Conservation (phyloP, 805 yeast species). For the Metschnikowia sp. region DNA sequence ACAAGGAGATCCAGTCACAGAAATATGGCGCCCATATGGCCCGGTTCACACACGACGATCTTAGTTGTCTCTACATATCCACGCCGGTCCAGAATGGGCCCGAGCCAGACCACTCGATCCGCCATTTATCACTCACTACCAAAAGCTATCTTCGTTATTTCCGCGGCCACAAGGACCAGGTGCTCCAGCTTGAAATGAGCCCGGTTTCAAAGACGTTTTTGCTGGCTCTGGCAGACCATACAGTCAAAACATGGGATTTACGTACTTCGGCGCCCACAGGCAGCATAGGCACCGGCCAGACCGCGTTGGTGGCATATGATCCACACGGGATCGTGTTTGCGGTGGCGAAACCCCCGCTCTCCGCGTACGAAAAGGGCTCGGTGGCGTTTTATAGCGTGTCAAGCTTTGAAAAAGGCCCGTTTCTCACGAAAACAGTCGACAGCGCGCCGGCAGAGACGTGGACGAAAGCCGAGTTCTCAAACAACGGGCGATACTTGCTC, state of each 20-base stretch:
- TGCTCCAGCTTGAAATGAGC: slow-evolving; percentile 66
- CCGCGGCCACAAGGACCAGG: slow-evolving; percentile 79
- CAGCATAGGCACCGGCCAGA: slow-evolving; percentile 46
- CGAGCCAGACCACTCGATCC: slow-evolving; percentile 65
- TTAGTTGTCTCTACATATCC: slow-evolving; percentile 77
- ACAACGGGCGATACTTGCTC: slow-evolving; percentile 64
- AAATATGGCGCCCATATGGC: slow-evolving; percentile 92
- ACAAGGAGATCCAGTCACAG: slow-evolving; percentile 71
- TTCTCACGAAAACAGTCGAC: slow-evolving; percentile 33
- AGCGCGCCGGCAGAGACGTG: slow-evolving; percentile 35
- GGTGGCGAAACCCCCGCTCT: slow-evolving; percentile 34
- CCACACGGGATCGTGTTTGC: slow-evolving; percentile 84
- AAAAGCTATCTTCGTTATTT: slow-evolving; percentile 82
- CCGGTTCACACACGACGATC: slow-evolving; percentile 70
- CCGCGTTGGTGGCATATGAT: slow-evolving; percentile 66
- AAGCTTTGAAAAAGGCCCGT: slow-evolving; percentile 54
- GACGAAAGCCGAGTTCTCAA: slow-evolving; percentile 74
- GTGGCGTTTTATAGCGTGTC: slow-evolving; percentile 59
- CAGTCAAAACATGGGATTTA: slow-evolving; percentile 86
- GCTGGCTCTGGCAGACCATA: slow-evolving; percentile 69
- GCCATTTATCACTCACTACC: slow-evolving; percentile 73
- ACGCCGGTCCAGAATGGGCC: slow-evolving; percentile 42
- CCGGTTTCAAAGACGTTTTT: slow-evolving; percentile 65
- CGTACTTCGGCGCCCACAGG: slow-evolving; percentile 67
- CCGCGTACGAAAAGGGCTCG: slow-evolving; percentile 14